A percentile compares a stretch with the other conserved stretches of the same genome.
Conservation (phyloP, 345 rosid genomes). For the Garcia nutans region DNA sequence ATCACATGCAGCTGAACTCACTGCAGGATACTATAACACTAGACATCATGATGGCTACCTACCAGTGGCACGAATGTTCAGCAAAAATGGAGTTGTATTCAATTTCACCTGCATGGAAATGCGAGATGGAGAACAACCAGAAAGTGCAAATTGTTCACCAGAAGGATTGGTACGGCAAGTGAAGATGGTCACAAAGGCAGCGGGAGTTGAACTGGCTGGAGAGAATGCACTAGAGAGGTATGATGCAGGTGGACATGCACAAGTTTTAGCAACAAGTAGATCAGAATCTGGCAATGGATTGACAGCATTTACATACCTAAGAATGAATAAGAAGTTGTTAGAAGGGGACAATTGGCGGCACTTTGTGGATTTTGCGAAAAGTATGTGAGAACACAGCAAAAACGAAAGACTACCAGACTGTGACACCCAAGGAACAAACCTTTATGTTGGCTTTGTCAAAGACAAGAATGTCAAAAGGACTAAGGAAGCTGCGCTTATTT, state of each 20-base stretch:
- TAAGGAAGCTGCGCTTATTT: constrained; percentile 52
- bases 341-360: constrained; percentile 82
- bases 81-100: constrained; percentile 59
- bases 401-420: constrained; percentile 46
- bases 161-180: constrained; percentile 88
- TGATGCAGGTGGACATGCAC: constrained; percentile 52
- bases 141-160: constrained; percentile 75
- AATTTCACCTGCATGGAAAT: constrained; percentile 99
- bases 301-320: constrained; percentile 79
- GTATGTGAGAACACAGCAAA: constrained; percentile 74
- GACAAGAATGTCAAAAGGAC: constrained; percentile 32
- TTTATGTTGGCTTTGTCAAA: constrained; percentile 63
- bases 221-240: constrained; percentile 91
- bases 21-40: constrained; percentile 88
- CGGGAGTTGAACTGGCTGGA: constrained; percentile 73
- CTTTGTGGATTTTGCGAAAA: constrained; percentile 70
- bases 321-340: constrained; percentile 84
- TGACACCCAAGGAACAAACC: constrained; percentile 53
- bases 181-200: constrained; percentile 60
- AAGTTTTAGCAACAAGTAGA: constrained; percentile 72
- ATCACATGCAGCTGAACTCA: constrained; percentile 93
- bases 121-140: constrained; percentile 76
- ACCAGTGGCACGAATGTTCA: constrained; percentile 69
- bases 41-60: constrained; percentile 72
- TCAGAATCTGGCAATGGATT: constrained; percentile 71